These are phyloP conservation scores for Pythium aphanidermatum DNA, from an alignment of 352 stramenopile genomes.

Conservation along the genomic window DNA sequence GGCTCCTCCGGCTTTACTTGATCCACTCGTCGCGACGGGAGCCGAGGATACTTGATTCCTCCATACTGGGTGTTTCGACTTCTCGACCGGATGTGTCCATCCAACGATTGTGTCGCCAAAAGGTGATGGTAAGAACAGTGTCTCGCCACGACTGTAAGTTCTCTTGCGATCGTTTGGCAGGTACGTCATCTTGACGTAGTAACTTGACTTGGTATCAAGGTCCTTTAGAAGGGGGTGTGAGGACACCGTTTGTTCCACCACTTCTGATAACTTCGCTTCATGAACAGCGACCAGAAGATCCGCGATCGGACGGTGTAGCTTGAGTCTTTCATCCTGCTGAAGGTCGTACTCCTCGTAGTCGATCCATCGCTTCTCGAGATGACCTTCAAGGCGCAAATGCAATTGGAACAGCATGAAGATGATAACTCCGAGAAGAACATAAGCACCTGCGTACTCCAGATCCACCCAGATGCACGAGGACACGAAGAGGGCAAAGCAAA, in stretches of 20 bases:
- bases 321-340: slow-evolving; percentile 63
- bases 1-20: background rate
- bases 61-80: slow-evolving; percentile 43
- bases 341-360: slow-evolving; percentile 72
- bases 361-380: slow-evolving; percentile 65
- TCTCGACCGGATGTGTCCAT: slow-evolving; percentile 66
- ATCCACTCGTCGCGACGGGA: background rate
- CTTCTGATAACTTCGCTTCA: slow-evolving; percentile 49
- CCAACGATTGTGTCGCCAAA: slow-evolving; percentile 66
- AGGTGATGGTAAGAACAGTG: slow-evolving; percentile 57
- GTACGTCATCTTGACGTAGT: slow-evolving; percentile 76
- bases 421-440: slow-evolving; percentile 53
- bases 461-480: slow-evolving; percentile 61
- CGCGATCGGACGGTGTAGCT: slow-evolving; percentile 68
- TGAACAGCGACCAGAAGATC: slow-evolving; percentile 67
- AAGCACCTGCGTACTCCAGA: slow-evolving; percentile 66
- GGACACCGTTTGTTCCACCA: slow-evolving; percentile 47
- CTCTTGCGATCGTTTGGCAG: slow-evolving; percentile 67
- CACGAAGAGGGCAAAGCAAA: slow-evolving; percentile 59
- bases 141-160: slow-evolving; percentile 31
- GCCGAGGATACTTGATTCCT: slow-evolving; percentile 17
- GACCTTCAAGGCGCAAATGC: slow-evolving; percentile 53
- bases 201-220: slow-evolving; percentile 49
- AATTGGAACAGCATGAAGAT: slow-evolving; percentile 79
- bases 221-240: slow-evolving; percentile 63